phyloP scores from a whole-genome alignment of 164 flowering plant species.

The Vitis amurensis region DNA sequence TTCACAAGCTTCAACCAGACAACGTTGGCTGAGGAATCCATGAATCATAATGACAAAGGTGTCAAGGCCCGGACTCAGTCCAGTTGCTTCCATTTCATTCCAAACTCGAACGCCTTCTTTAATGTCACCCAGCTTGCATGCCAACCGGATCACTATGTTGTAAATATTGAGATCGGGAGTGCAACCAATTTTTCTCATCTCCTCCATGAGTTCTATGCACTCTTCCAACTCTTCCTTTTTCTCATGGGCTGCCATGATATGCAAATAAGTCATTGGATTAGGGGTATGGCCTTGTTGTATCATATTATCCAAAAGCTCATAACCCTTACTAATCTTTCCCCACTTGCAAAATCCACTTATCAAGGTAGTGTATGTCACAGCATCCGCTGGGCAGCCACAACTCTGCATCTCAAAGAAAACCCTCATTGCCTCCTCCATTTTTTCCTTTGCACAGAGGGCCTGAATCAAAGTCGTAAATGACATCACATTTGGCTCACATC shows the following conservation, averaged over 20 bases:
- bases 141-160: slow-evolving; percentile 66
- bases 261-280: slow-evolving; percentile 60
- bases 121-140: slow-evolving; percentile 76
- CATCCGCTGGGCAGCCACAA: slow-evolving; percentile 76
- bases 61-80: slow-evolving; percentile 68
- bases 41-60: slow-evolving; percentile 67
- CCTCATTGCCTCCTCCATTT: slow-evolving; percentile 76
- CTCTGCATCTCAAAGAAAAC: slow-evolving; percentile 67
- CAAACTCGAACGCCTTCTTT: slow-evolving; percentile 60
- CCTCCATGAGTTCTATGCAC: slow-evolving; percentile 60
- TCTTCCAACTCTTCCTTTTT: slow-evolving; percentile 85
- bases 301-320: slow-evolving; percentile 76
- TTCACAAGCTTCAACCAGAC: slow-evolving; percentile 71
- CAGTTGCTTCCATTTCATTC: slow-evolving; percentile 71
- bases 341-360: slow-evolving; percentile 89
- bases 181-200: slow-evolving; percentile 60
- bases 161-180: slow-evolving; percentile 63
- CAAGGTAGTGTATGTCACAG: slow-evolving; percentile 74
- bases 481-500: slow-evolving; percentile 74
- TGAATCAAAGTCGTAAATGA: slow-evolving; percentile 82
- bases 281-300: slow-evolving; percentile 59
- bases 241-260: slow-evolving; percentile 78
- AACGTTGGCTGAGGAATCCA: slow-evolving; percentile 66
- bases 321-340: slow-evolving; percentile 63
- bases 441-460: slow-evolving; percentile 63